Evolutionary conservation across 1,139 yeast genomes (phyloP).

Genomic region (Taphrina betulina): DNA sequence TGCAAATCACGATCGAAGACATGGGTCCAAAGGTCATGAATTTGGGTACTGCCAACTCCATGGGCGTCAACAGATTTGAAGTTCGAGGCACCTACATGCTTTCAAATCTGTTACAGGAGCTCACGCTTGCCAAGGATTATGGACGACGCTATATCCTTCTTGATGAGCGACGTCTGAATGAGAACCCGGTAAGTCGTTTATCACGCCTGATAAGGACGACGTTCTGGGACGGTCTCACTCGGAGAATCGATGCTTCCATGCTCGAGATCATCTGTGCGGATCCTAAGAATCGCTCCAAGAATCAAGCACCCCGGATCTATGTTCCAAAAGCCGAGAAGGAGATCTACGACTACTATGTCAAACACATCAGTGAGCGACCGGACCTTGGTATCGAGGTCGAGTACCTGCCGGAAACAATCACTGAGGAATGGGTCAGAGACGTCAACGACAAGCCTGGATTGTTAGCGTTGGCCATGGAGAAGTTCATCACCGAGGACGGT

Average conservation of each 20-base stretch:
- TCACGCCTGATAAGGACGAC: constrained; percentile 70
- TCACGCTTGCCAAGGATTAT: constrained; percentile 78
- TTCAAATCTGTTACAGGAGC: constrained; percentile 81
- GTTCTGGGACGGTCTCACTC: constrained; percentile 79
- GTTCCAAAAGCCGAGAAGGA: constrained; percentile 69
- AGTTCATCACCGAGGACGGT: constrained; percentile 51
- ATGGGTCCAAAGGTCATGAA: constrained; percentile 86
- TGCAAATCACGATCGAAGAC: constrained; percentile 88
- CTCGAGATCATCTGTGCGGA: constrained; percentile 71
- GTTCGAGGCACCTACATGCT: constrained; percentile 90
- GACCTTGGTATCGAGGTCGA: constrained; percentile 70
- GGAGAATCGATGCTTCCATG: constrained; percentile 63
- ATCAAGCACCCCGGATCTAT: constrained; percentile 68
- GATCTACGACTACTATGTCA: constrained; percentile 67
- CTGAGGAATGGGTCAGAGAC: constrained; percentile 69
- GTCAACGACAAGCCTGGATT: constrained; percentile 83
- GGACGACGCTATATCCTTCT: constrained; percentile 75
- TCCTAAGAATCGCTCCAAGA: constrained; percentile 68
- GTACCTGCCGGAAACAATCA: constrained; percentile 60
- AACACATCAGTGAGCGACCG: constrained; percentile 57
- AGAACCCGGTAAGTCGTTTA: constrained; percentile 81
- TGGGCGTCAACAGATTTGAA: constrained; percentile 47
- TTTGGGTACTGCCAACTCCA: constrained; percentile 62
- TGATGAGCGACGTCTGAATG: constrained; percentile 80
- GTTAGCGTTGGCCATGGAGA: constrained; percentile 69